Evolutionary conservation across 179 eudicot genomes (phyloP).

Genomic region (Gypsophila paniculata): DNA sequence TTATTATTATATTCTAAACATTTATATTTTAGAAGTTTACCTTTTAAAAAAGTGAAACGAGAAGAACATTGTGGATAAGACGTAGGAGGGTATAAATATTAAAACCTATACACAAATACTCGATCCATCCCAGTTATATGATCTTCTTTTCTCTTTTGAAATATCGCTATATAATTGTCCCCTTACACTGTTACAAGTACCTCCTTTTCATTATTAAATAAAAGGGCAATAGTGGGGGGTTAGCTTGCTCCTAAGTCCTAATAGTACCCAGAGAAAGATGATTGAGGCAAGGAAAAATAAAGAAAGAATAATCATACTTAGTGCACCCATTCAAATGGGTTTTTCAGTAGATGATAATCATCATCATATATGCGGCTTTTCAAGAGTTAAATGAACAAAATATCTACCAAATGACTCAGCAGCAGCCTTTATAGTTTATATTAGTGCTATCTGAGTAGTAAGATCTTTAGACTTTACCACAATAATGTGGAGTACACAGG

Average conservation of each 20-base stretch:
- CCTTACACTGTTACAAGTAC: neutral
- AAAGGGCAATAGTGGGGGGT: neutral
- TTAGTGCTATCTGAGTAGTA: slow-evolving; percentile 33
- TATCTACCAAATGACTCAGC: neutral
- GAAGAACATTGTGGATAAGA: no score
- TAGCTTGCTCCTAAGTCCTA: neutral
- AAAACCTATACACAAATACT: no score
- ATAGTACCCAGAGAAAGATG: slow-evolving; percentile 16
- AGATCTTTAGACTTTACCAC: neutral
- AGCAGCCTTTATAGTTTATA: slow-evolving; percentile 12
- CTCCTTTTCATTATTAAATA: neutral
- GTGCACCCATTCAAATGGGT: neutral
- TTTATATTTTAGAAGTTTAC: no score
- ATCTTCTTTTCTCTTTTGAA: no score
- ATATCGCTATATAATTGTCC: no score
- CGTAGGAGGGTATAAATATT: no score
- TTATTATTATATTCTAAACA: no score
- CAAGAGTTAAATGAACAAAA: neutral
- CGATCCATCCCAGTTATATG: no score
- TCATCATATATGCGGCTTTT: neutral
- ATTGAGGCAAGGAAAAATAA: slow-evolving; percentile 18
- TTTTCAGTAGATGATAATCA: neutral
- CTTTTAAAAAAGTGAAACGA: no score
- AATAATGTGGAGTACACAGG: slow-evolving; percentile 3
- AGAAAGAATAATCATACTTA: slow-evolving; percentile 3